Evolutionary conservation across 2,329 filamentous ascomycete genomes (phyloP).

Genomic region (Colletotrichum higginsianum): DNA sequence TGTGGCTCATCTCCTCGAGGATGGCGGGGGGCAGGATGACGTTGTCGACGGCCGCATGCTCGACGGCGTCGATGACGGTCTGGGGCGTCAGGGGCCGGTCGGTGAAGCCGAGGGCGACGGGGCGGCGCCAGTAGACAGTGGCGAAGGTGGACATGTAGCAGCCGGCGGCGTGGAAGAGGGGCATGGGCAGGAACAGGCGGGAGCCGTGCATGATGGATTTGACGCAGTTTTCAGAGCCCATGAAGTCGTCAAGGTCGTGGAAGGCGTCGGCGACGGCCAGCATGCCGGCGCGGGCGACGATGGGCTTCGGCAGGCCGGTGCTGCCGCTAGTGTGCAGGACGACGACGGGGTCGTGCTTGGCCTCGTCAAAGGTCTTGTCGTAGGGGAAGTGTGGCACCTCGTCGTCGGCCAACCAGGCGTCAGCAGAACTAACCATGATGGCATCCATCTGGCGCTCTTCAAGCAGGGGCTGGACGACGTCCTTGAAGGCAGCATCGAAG

Average conservation of each 20-base stretch:
- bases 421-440: constrained; percentile 51
- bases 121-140: constrained; percentile 50
- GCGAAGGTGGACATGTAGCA: constrained; percentile 47
- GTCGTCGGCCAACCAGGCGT: constrained; percentile 55
- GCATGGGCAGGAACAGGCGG: constrained; percentile 48
- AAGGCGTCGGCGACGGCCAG: constrained; percentile 52
- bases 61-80: constrained; percentile 50
- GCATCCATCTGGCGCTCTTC: constrained; percentile 56
- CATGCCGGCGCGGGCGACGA: constrained; percentile 57
- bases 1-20: constrained; percentile 59
- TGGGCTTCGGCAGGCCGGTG: constrained; percentile 62
- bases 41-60: constrained; percentile 47
- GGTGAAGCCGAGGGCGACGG: constrained; percentile 49
- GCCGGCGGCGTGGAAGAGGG: constrained; percentile 57
- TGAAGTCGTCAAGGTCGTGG: constrained; percentile 30
- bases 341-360: constrained; percentile 57
- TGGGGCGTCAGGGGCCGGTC: constrained; percentile 55
- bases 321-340: constrained; percentile 63
- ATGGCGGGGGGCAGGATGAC: constrained; percentile 56
- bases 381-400: constrained; percentile 56
- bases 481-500: constrained; percentile 50
- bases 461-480: constrained; percentile 55
- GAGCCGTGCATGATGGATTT: constrained; percentile 15
- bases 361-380: constrained; percentile 58
- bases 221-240: constrained; percentile 26